A percentile compares a stretch with the other conserved stretches of the same genome.
These are phyloP conservation scores for Pythium diclinum DNA, from an alignment of 352 stramenopile genomes.

Conservation along the genomic window DNA sequence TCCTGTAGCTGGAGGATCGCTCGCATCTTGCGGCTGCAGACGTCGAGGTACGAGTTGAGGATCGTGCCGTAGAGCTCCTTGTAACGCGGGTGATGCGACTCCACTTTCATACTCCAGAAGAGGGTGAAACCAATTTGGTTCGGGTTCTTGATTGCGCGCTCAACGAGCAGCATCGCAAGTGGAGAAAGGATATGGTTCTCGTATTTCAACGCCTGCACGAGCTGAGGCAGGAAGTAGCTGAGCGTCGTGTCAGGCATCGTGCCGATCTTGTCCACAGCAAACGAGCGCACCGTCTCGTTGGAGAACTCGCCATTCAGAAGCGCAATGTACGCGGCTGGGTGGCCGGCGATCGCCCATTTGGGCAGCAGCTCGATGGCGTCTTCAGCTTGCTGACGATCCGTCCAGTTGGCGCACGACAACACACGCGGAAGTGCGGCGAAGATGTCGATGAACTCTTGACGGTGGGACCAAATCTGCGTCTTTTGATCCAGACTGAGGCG, in stretches of 20 bases:
- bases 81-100: constrained; percentile 80
- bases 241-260: constrained; percentile 84
- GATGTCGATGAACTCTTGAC: constrained; percentile 77
- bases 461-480: constrained; percentile 75
- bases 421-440: constrained; percentile 67
- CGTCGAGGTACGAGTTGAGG: constrained; percentile 80
- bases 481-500: constrained; percentile 81
- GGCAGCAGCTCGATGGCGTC: constrained; percentile 67
- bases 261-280: constrained; percentile 73
- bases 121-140: constrained; percentile 88
- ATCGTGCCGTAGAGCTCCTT: constrained; percentile 77
- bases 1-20: constrained; percentile 90
- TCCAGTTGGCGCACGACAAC: constrained; percentile 80
- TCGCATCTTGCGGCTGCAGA: constrained; percentile 89
- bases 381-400: constrained; percentile 61
- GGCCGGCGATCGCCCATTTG: constrained; percentile 60
- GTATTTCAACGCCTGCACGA: constrained; percentile 90
- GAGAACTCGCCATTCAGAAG: constrained; percentile 81
- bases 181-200: constrained; percentile 83
- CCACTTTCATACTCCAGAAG: constrained; percentile 89
- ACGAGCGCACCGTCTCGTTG: constrained; percentile 67
- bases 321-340: constrained; percentile 78
- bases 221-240: constrained; percentile 85
- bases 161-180: constrained; percentile 75
- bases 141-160: constrained; percentile 85